Evolutionary conservation across 2,329 filamentous ascomycete species (phyloP).

Genomic region (Pseudocercospora eumusae): DNA sequence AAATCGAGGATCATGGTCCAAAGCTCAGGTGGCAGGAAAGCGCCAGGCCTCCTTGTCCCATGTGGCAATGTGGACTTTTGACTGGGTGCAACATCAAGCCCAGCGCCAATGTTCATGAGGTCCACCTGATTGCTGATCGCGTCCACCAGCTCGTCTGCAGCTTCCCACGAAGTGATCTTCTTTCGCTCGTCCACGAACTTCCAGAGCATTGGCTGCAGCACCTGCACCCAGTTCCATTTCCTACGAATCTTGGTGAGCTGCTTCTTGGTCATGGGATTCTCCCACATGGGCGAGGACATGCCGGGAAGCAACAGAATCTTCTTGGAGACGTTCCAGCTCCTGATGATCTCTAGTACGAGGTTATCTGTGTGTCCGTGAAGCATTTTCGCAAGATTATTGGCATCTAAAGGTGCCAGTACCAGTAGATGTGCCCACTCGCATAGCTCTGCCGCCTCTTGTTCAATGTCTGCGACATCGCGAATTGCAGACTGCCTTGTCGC

Average conservation of each 20-base stretch:
- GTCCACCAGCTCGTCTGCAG: slow-evolving; percentile 69
- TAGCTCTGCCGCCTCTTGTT: slow-evolving; percentile 60
- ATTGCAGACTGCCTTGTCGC: slow-evolving; percentile 28
- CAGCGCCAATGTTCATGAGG: slow-evolving; percentile 70
- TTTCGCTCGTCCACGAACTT: slow-evolving; percentile 60
- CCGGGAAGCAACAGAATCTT: slow-evolving; percentile 81
- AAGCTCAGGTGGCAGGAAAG: slow-evolving; percentile 74
- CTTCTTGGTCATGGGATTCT: slow-evolving; percentile 83
- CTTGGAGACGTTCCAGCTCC: slow-evolving; percentile 85
- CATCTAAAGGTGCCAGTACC: slow-evolving; percentile 80
- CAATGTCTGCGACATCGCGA: slow-evolving; percentile 35
- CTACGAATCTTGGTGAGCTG: slow-evolving; percentile 79
- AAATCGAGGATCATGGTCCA: slow-evolving; percentile 87
- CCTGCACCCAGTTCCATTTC: slow-evolving; percentile 84
- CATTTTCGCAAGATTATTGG: slow-evolving; percentile 84
- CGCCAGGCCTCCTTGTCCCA: slow-evolving; percentile 29
- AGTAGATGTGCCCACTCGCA: slow-evolving; percentile 87
- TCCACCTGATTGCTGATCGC: slow-evolving; percentile 77
- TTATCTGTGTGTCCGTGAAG: slow-evolving; percentile 80
- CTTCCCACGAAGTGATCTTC: slow-evolving; percentile 55
- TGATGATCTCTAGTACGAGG: slow-evolving; percentile 74
- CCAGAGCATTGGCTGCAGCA: slow-evolving; percentile 81
- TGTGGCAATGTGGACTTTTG: slow-evolving; percentile 40
- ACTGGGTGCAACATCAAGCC: slow-evolving; percentile 57
- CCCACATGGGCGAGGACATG: slow-evolving; percentile 88